A percentile compares a stretch with the other conserved stretches of the same genome.
Evolutionary conservation across 441 rosid genomes (phyloP).

Genomic region (Aleurites moluccanus): DNA sequence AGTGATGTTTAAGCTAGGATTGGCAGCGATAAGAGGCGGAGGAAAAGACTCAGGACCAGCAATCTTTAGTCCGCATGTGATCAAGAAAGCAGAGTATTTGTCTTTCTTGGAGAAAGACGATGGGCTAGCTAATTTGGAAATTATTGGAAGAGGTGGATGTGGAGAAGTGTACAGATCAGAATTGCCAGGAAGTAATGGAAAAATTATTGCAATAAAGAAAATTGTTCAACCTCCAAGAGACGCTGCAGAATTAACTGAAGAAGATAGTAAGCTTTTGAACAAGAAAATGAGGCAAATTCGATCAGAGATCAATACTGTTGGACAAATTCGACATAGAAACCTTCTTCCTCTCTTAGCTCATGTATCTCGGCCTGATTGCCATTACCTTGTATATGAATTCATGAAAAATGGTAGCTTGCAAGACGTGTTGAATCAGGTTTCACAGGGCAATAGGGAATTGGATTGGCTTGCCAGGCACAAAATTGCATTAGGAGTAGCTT

Average conservation of each 20-base stretch:
- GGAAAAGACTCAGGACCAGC: slow-evolving; percentile 48
- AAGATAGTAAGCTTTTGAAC: slow-evolving; percentile 58
- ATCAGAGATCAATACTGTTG: slow-evolving; percentile 77
- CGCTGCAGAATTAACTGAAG: slow-evolving; percentile 56
- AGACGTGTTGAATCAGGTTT: slow-evolving; percentile 45
- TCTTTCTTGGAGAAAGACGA: slow-evolving; percentile 82
- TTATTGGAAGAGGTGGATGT: slow-evolving; percentile 84
- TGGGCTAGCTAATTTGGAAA: slow-evolving; percentile 44
- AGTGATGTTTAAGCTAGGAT: slow-evolving; percentile 50
- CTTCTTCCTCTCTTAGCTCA: slow-evolving; percentile 82
- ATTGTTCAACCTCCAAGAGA: slow-evolving; percentile 65
- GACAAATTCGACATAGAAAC: slow-evolving; percentile 78
- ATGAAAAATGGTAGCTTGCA: slow-evolving; percentile 92
- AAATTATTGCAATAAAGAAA: slow-evolving; percentile 72
- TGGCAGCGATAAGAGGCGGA: slow-evolving; percentile 49
- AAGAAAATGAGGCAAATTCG: slow-evolving; percentile 82
- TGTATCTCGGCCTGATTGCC: slow-evolving; percentile 68
- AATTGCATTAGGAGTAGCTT: slow-evolving; percentile 68
- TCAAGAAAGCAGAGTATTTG: slow-evolving; percentile 70
- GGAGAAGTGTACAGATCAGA: slow-evolving; percentile 83
- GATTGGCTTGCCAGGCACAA: slow-evolving; percentile 69
- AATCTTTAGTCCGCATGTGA: slow-evolving; percentile 63
- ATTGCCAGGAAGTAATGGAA: slow-evolving; percentile 63
- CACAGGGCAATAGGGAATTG: slow-evolving; percentile 49
- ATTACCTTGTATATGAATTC: slow-evolving; percentile 73